Evolutionary conservation across 805 yeast species (phyloP).

Genomic region (Ogataea paraovalis): DNA sequence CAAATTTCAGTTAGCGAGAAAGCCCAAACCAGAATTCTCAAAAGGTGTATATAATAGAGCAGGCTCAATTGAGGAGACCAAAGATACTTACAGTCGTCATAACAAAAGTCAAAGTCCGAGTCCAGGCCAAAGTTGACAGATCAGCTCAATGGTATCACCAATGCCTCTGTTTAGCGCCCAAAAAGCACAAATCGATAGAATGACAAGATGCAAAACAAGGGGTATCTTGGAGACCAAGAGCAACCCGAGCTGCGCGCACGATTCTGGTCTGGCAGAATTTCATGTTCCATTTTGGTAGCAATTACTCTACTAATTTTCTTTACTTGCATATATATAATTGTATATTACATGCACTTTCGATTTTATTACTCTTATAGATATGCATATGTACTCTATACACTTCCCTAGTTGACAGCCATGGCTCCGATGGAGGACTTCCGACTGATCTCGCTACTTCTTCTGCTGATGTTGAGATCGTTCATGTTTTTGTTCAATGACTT

Average conservation of each 20-base stretch:
- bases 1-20: background rate
- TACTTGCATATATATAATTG: background rate
- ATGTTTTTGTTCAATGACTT: conserved; percentile 17
- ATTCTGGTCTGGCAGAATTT: background rate
- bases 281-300: background rate
- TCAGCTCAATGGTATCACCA: background rate
- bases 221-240: background rate
- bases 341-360: too few species aligned
- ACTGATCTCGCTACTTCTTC: background rate
- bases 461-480: background rate
- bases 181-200: background rate
- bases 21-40: too few species aligned
- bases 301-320: background rate
- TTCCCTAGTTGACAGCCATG: background rate
- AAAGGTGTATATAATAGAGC: too few species aligned
- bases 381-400: too few species aligned
- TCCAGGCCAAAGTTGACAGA: too few species aligned
- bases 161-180: too few species aligned
- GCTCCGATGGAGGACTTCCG: background rate
- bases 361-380: too few species aligned
- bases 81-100: background rate
- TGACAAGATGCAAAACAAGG: background rate
- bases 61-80: background rate
- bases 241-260: background rate
- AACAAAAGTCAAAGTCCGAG: background rate